Percentiles rank a stretch among this genome's conserved stretches.
Conservation (phyloP, 345 rosid genomes). For the Pistacia integerrima region DNA sequence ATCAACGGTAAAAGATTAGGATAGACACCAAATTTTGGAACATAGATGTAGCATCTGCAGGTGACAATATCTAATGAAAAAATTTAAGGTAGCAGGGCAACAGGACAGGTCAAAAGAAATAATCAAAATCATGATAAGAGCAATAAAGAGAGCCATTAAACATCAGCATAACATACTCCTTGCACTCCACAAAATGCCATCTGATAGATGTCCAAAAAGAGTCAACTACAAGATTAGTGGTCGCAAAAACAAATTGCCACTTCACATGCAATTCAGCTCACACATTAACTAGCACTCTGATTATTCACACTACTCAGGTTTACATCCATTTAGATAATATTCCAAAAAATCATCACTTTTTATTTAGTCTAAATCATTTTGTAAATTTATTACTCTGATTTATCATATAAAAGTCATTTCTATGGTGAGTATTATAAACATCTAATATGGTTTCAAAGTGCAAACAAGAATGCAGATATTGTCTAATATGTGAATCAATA, state of each 20-base stretch:
- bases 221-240: not conserved
- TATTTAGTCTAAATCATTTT: not conserved
- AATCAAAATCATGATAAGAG: not conserved
- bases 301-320: not conserved
- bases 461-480: not conserved
- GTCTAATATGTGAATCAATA: not conserved
- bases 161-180: not conserved
- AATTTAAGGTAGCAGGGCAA: not conserved
- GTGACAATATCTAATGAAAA: constrained; percentile 1
- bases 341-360: not conserved
- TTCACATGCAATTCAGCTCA: not conserved
- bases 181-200: constrained; percentile 1
- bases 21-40: not conserved
- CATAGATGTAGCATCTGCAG: not conserved
- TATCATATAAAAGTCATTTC: too few relatives aligned
- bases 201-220: not conserved
- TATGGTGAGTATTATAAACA: too few relatives aligned
- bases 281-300: not conserved
- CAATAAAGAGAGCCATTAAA: not conserved
- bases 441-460: too few relatives aligned
- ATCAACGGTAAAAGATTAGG: not conserved
- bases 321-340: not conserved
- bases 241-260: not conserved
- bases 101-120: too few relatives aligned
- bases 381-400: too few relatives aligned